phyloP scores from a whole-genome alignment of 495 filamentous ascomycete genomes.

The Penicillium canescens region DNA sequence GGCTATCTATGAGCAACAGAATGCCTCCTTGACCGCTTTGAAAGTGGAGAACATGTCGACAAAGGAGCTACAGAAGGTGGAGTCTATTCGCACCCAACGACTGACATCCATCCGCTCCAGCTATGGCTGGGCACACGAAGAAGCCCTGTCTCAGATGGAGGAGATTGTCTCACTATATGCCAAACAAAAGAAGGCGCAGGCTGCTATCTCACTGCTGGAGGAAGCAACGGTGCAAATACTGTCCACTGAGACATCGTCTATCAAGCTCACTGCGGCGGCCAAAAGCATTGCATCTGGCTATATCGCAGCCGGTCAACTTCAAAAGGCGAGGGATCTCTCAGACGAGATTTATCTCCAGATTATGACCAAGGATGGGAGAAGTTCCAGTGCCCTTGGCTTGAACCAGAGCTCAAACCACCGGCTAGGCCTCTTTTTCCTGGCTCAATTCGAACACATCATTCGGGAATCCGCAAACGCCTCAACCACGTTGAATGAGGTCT shows the following conservation, averaged over 20 bases:
- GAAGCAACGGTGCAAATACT: conserved; percentile 20
- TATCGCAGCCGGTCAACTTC: conserved; percentile 15
- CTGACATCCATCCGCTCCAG: conserved; percentile 15
- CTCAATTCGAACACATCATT: conserved; percentile 26
- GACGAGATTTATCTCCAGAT: conserved; percentile 23
- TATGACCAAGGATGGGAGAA: background rate
- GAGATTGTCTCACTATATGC: conserved; percentile 20
- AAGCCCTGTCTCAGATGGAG: conserved; percentile 22
- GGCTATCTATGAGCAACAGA: conserved; percentile 23
- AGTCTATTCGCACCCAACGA: conserved; percentile 14
- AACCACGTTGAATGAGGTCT: conserved; percentile 27
- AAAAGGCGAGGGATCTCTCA: conserved; percentile 15
- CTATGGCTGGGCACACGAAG: conserved; percentile 27
- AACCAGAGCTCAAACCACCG: conserved; percentile 4
- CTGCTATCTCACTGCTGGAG: conserved; percentile 13
- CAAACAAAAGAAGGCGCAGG: conserved; percentile 11
- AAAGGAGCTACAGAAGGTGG: conserved; percentile 14
- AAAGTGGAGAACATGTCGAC: conserved; percentile 8
- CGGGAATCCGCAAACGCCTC: conserved; percentile 14
- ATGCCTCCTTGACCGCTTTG: conserved; percentile 6
- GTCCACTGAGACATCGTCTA: conserved; percentile 20
- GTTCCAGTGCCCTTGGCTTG: background rate
- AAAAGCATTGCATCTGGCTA: conserved; percentile 23
- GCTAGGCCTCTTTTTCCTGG: conserved; percentile 24
- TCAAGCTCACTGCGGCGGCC: conserved; percentile 14